Evolutionary conservation across 2,329 filamentous ascomycete genomes (phyloP).

Genomic region (Alternaria infectoria): DNA sequence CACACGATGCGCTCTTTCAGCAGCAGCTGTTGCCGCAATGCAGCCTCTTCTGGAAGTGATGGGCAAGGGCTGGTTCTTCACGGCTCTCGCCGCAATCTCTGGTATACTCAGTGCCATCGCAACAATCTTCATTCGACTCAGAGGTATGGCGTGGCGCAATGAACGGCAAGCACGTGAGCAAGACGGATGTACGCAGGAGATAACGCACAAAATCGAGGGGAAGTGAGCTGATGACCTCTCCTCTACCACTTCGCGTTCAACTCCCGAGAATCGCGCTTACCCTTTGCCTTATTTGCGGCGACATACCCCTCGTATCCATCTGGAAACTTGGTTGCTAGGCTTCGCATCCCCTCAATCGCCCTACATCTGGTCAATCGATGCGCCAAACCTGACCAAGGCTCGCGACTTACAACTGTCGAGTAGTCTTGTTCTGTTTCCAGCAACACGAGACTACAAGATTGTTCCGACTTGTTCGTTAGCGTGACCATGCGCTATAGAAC

Average conservation of each 20-base stretch:
- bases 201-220: accelerated
- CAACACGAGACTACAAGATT: too few relatives aligned
- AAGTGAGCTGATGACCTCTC: not conserved
- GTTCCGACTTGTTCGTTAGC: too few relatives aligned
- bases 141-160: not conserved
- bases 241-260: not conserved
- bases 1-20: not conserved
- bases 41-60: not conserved
- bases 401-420: too few relatives aligned
- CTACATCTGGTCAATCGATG: too few relatives aligned
- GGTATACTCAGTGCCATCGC: not conserved
- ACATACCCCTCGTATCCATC: too few relatives aligned
- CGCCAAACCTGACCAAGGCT: too few relatives aligned
- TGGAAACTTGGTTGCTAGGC: too few relatives aligned
- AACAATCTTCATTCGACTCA: not conserved
- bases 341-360: too few relatives aligned
- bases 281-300: too few relatives aligned
- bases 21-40: not conserved
- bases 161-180: not conserved
- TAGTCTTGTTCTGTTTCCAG: too few relatives aligned
- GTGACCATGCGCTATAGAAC: too few relatives aligned
- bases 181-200: not conserved
- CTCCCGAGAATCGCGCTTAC: too few relatives aligned
- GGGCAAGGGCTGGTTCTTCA: not conserved
- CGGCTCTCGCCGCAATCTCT: not conserved